Evolutionary conservation across 192 early-diverging fungal species (phyloP).

Genomic region (Spizellomyces sp.): DNA sequence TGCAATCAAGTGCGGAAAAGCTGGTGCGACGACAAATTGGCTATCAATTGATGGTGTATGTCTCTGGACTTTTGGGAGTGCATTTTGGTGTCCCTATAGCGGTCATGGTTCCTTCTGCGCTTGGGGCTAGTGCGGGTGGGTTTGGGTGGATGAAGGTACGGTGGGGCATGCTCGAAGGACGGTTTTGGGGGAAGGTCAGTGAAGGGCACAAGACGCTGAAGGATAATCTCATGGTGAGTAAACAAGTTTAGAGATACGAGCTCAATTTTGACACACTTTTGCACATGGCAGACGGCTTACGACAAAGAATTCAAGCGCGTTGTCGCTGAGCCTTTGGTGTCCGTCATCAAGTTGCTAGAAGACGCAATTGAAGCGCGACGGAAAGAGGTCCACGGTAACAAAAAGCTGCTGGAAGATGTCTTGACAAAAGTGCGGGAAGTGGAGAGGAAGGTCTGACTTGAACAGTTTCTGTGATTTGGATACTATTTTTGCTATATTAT

Average conservation of each 20-base stretch:
- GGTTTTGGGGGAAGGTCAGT: conserved; percentile 36
- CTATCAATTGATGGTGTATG: conserved; percentile 34
- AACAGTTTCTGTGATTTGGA: no score
- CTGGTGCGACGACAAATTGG: conserved; percentile 34
- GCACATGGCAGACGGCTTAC: conserved; percentile 29
- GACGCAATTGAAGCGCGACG: conserved; percentile 22
- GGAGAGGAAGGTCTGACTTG: no score
- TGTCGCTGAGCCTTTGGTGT: conserved; percentile 36
- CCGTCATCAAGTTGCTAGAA: conserved; percentile 33
- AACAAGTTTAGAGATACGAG: neutral
- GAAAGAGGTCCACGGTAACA: neutral
- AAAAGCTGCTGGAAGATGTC: neutral
- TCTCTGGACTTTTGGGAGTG: conserved; percentile 21
- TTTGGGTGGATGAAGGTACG: conserved; percentile 35
- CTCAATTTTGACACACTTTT: neutral
- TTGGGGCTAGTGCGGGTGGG: conserved; percentile 18
- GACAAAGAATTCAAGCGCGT: conserved; percentile 40
- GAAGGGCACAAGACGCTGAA: conserved; percentile 39
- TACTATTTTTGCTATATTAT: no score
- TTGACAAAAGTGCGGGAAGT: no score
- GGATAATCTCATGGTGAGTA: conserved; percentile 38
- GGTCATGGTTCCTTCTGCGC: neutral
- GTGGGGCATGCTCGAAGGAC: conserved; percentile 28
- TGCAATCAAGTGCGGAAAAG: conserved; percentile 36
- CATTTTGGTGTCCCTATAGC: conserved; percentile 41